These are phyloP conservation scores for Gracilaria gracilis DNA, from an alignment of 23 red algal genomes.

Conservation along the genomic window DNA sequence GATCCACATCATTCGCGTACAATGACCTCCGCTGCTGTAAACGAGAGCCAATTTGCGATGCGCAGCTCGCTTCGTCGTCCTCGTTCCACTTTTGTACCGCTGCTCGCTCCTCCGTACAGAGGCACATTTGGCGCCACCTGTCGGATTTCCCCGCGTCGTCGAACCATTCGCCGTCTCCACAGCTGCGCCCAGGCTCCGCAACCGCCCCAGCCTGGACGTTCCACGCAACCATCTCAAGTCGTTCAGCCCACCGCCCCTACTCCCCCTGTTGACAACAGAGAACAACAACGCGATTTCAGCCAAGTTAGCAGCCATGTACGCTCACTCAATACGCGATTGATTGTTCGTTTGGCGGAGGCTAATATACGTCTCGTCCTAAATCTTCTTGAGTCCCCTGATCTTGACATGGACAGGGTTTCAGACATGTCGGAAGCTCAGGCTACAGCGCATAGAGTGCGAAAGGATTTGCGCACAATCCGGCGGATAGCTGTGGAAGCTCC, in stretches of 20 bases:
- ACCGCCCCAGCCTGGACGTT: neutral
- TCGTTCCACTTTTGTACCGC: constrained; percentile 5
- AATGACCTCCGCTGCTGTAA: neutral
- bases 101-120: neutral
- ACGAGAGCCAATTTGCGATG: neutral
- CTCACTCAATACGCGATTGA: constrained; percentile 30
- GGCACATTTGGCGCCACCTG: neutral
- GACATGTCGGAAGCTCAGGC: neutral
- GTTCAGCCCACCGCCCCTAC: neutral
- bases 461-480: constrained; percentile 24
- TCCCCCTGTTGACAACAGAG: neutral
- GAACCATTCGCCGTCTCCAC: neutral
- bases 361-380: constrained; percentile 23
- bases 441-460: constrained; percentile 19
- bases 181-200: neutral
- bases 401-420: neutral
- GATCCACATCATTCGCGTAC: neutral
- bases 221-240: neutral
- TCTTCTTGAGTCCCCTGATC: neutral
- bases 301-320: constrained; percentile 7
- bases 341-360: constrained; percentile 48
- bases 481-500: constrained; percentile 22
- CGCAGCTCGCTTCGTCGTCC: neutral
- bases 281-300: neutral
- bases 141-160: neutral